Conservation (phyloP, 441 rosid genomes). For the Biscutella laevigata region DNA sequence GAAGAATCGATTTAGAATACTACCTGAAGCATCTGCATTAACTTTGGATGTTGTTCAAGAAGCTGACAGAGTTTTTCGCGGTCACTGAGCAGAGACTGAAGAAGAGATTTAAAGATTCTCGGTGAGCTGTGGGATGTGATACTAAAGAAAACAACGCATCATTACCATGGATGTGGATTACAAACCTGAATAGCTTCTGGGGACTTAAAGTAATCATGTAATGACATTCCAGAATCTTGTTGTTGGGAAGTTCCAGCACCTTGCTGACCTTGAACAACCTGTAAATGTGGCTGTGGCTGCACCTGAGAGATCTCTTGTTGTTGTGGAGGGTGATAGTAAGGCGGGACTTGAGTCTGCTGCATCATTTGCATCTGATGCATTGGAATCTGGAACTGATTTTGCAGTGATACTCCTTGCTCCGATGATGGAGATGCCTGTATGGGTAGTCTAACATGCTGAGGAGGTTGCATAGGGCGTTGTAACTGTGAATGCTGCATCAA, state of each 20-base stretch:
- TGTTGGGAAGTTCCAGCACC: slow-evolving; percentile 49
- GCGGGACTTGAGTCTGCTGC: slow-evolving; percentile 56
- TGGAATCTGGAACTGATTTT: slow-evolving; percentile 55
- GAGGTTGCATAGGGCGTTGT: slow-evolving; percentile 72
- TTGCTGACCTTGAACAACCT: slow-evolving; percentile 49
- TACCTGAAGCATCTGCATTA: slow-evolving; percentile 99
- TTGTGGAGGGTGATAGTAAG: slow-evolving; percentile 56
- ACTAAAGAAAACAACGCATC: slow-evolving; percentile 1
- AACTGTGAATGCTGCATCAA: slow-evolving; percentile 69
- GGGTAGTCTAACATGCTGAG: slow-evolving; percentile 73
- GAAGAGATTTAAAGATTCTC: slow-evolving; percentile 20
- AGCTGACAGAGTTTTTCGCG: slow-evolving; percentile 90
- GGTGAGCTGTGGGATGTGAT: neutral
- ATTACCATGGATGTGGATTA: slow-evolving; percentile 2
- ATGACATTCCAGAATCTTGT: slow-evolving; percentile 71
- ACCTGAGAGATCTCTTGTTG: slow-evolving; percentile 60
- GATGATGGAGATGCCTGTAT: slow-evolving; percentile 48
- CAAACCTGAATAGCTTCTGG: slow-evolving; percentile 89
- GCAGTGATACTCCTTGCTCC: slow-evolving; percentile 58
- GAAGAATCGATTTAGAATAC: neutral
- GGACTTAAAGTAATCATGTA: slow-evolving; percentile 80
- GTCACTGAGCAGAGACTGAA: slow-evolving; percentile 76
- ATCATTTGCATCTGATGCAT: slow-evolving; percentile 55
- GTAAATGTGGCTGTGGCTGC: slow-evolving; percentile 55
- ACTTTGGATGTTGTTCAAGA: slow-evolving; percentile 87